Percentiles rank a stretch among this genome's conserved stretches.
Evolutionary conservation across 2,329 filamentous ascomycete species (phyloP).

Genomic region (Aspergillus brasiliensis): DNA sequence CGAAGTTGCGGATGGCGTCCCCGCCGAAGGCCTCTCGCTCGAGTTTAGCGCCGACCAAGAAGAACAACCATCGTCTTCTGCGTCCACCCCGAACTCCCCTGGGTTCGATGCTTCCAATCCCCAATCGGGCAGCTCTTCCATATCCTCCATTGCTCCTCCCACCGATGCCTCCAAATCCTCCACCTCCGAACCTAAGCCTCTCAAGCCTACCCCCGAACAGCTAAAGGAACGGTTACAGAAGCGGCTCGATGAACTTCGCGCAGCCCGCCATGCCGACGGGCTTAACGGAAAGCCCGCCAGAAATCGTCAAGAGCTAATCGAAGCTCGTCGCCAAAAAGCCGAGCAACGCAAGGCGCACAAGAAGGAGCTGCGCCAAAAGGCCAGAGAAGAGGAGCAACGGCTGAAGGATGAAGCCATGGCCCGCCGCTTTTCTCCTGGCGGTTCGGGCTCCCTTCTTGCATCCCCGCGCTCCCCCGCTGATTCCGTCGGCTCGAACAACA

Average conservation of each 20-base stretch:
- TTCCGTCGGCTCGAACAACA: conserved; percentile 54
- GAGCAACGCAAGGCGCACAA: conserved; percentile 84
- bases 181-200: conserved; percentile 57
- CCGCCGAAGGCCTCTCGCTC: conserved; percentile 52
- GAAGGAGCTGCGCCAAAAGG: conserved; percentile 76
- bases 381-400: conserved; percentile 76
- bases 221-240: conserved; percentile 78
- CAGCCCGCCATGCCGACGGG: conserved; percentile 83
- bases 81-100: conserved; percentile 60
- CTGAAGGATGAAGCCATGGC: conserved; percentile 60
- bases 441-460: conserved; percentile 60
- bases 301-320: conserved; percentile 88
- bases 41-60: conserved; percentile 44
- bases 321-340: conserved; percentile 83
- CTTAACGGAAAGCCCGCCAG: conserved; percentile 78
- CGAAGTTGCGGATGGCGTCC: conserved; percentile 43
- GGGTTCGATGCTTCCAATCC: conserved; percentile 55
- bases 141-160: conserved; percentile 64
- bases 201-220: conserved; percentile 69
- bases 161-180: conserved; percentile 30
- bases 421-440: conserved; percentile 57
- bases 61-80: conserved; percentile 44
- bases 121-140: conserved; percentile 63
- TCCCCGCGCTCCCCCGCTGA: conserved; percentile 55
- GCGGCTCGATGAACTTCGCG: conserved; percentile 81